phyloP scores from a whole-genome alignment of 2,329 filamentous ascomycete genomes.

The Elsinoe necatrix region DNA sequence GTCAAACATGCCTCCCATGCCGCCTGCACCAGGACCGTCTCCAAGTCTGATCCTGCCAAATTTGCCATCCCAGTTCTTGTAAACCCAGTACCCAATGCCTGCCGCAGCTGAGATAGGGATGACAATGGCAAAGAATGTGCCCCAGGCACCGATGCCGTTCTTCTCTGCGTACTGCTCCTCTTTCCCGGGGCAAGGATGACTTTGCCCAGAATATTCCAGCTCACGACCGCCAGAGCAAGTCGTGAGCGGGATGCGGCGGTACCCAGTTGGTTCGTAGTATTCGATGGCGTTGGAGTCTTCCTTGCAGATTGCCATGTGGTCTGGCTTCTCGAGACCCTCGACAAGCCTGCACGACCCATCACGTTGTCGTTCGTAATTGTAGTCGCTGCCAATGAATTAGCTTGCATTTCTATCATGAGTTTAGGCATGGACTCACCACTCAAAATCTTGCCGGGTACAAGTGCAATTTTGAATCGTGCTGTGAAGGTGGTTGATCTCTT shows the following conservation, averaged over 20 bases:
- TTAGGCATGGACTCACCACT: slow-evolving; percentile 58
- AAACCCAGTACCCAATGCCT: slow-evolving; percentile 75
- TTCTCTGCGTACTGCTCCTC: slow-evolving; percentile 75
- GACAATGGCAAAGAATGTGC: slow-evolving; percentile 76
- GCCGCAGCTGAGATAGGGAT: slow-evolving; percentile 64
- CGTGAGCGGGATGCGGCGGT: slow-evolving; percentile 79
- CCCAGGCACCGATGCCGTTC: slow-evolving; percentile 59
- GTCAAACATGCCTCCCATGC: slow-evolving; percentile 45
- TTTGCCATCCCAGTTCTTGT: slow-evolving; percentile 74
- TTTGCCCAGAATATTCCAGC: slow-evolving; percentile 57
- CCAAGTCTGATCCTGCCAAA: slow-evolving; percentile 86
- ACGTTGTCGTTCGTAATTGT: slow-evolving; percentile 76
- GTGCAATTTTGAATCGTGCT: slow-evolving; percentile 65
- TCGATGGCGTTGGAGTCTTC: slow-evolving; percentile 60
- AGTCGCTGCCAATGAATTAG: slow-evolving; percentile 55
- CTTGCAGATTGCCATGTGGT: slow-evolving; percentile 51
- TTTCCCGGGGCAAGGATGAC: slow-evolving; percentile 64
- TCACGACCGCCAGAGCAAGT: slow-evolving; percentile 73
- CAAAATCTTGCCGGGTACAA: slow-evolving; percentile 78
- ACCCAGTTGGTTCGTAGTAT: slow-evolving; percentile 79
- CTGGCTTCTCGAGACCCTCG: slow-evolving; percentile 56
- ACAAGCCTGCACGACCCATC: slow-evolving; percentile 74
- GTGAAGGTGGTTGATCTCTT: slow-evolving; percentile 59
- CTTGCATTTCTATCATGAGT: not conserved
- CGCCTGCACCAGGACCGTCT: slow-evolving; percentile 40